These are phyloP conservation scores for Dactylellina sp. DNA, from an alignment of 2,329 filamentous ascomycete genomes.

Conservation along the genomic window DNA sequence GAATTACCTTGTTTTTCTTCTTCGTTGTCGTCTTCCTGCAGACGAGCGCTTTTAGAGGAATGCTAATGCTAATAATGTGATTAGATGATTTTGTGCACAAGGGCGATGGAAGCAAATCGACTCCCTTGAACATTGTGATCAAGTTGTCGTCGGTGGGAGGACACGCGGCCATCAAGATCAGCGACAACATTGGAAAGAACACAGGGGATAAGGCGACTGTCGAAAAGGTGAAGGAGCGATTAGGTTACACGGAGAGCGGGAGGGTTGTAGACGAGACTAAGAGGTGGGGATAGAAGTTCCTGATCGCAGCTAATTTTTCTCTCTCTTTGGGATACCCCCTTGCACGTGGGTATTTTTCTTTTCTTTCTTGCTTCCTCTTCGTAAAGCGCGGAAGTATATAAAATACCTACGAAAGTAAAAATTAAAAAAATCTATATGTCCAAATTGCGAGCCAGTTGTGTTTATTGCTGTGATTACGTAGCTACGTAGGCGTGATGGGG, in stretches of 20 bases:
- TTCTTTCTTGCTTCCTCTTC: not conserved
- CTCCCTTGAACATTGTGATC: slow-evolving; percentile 96
- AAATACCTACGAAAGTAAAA: too few species aligned
- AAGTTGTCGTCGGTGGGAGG: slow-evolving; percentile 89
- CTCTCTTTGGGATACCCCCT: slow-evolving; percentile 12
- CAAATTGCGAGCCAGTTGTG: too few species aligned
- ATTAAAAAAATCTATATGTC: too few species aligned
- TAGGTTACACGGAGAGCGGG: slow-evolving; percentile 59
- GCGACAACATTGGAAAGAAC: slow-evolving; percentile 91
- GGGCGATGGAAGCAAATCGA: slow-evolving; percentile 76
- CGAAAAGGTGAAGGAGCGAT: slow-evolving; percentile 81
- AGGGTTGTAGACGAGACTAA: slow-evolving; percentile 45
- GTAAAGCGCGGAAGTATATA: too few species aligned
- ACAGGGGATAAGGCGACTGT: slow-evolving; percentile 86
- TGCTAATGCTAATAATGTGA: not conserved
- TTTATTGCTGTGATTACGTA: too few species aligned
- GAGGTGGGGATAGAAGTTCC: slow-evolving; percentile 27
- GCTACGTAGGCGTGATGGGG: too few species aligned
- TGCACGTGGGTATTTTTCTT: slow-evolving; percentile 4
- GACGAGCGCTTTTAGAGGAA: not conserved
- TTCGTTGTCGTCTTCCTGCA: not conserved
- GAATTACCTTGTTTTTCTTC: slow-evolving; percentile 35
- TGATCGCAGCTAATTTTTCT: too few species aligned
- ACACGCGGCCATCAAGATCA: slow-evolving; percentile 89
- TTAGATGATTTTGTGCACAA: slow-evolving; percentile 82